Conservation (phyloP, 768 basidiomycete species). For the Clavulina sp. region DNA sequence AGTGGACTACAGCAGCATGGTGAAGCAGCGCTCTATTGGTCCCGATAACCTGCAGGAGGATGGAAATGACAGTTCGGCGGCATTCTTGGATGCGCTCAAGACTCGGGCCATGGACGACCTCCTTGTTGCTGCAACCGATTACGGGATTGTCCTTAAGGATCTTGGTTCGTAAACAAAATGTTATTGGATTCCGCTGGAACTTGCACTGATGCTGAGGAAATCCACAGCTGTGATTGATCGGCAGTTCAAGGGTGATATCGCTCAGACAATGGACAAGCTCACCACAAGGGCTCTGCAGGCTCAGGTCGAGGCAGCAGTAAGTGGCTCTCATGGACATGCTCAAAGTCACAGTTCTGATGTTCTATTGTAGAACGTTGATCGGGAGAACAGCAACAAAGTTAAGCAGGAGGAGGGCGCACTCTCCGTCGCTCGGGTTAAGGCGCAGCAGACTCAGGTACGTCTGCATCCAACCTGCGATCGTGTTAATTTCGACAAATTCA, state of each 20-base stretch:
- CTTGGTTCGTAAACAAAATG: conserved; percentile 30
- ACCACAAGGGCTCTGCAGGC: conserved; percentile 72
- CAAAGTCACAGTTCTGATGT: neutral
- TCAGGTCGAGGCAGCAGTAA: conserved; percentile 70
- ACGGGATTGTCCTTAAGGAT: conserved; percentile 69
- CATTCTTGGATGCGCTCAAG: conserved; percentile 66
- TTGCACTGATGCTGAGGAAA: neutral
- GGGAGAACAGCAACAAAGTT: conserved; percentile 76
- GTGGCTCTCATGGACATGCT: conserved; percentile 12
- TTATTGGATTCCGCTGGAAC: neutral
- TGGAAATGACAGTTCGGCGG: conserved; percentile 46
- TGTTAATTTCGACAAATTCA: too few relatives aligned
- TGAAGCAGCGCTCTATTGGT: conserved; percentile 64
- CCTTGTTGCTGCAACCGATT: conserved; percentile 63
- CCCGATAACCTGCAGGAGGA: conserved; percentile 60
- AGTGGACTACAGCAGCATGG: conserved; percentile 44
- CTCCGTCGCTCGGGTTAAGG: conserved; percentile 60
- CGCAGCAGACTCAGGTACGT: conserved; percentile 20
- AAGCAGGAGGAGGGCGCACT: conserved; percentile 72
- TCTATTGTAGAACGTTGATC: conserved; percentile 50
- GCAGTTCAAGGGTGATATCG: conserved; percentile 81
- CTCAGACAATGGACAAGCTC: conserved; percentile 67
- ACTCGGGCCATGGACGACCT: conserved; percentile 80
- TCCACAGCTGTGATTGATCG: conserved; percentile 60
- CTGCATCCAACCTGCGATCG: neutral